These are phyloP conservation scores for Penicillium dipodomyicola DNA, from an alignment of 495 filamentous ascomycete species.

Conservation along the genomic window DNA sequence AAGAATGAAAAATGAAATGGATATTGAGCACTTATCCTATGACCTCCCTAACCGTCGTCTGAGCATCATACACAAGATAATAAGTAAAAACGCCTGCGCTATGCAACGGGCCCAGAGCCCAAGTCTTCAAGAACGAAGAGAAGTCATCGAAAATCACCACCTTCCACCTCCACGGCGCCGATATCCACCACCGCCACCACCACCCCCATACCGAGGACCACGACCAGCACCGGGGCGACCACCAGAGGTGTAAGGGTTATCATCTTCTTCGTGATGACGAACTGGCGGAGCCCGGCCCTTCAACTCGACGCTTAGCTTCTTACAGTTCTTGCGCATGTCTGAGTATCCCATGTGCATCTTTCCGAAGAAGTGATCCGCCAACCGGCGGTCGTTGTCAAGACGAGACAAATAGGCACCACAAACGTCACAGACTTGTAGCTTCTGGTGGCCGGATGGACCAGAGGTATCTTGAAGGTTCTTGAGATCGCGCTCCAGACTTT, in stretches of 20 bases:
- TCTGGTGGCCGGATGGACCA: conserved; percentile 92
- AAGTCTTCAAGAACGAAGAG: conserved; percentile 16
- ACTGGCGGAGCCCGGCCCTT: conserved; percentile 64
- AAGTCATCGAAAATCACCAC: conserved; percentile 31
- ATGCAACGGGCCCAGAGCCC: conserved; percentile 38
- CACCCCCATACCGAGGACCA: conserved; percentile 46
- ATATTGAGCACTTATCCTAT: conserved; percentile 23
- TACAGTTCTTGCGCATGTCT: conserved; percentile 90
- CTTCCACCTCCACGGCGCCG: conserved; percentile 40
- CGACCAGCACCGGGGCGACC: conserved; percentile 53
- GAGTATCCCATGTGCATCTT: conserved; percentile 99
- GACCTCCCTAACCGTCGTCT: conserved; percentile 13
- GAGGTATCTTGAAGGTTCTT: conserved; percentile 89
- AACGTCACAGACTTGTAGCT: conserved; percentile 97
- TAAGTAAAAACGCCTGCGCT: conserved; percentile 47
- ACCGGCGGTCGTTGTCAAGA: conserved; percentile 86
- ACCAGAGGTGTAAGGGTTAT: conserved; percentile 46
- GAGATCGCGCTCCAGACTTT: conserved; percentile 81
- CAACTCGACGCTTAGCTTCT: conserved; percentile 81
- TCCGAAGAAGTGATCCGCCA: conserved; percentile 98
- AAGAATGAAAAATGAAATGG: conserved; percentile 14
- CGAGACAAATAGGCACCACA: conserved; percentile 90
- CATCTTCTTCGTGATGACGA: conserved; percentile 53
- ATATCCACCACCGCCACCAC: conserved; percentile 39
- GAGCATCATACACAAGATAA: conserved; percentile 19